Percentiles rank a stretch among this genome's conserved stretches.
Evolutionary conservation across 2,329 filamentous ascomycete species (phyloP).

Genomic region (Cladosporium sp.): DNA sequence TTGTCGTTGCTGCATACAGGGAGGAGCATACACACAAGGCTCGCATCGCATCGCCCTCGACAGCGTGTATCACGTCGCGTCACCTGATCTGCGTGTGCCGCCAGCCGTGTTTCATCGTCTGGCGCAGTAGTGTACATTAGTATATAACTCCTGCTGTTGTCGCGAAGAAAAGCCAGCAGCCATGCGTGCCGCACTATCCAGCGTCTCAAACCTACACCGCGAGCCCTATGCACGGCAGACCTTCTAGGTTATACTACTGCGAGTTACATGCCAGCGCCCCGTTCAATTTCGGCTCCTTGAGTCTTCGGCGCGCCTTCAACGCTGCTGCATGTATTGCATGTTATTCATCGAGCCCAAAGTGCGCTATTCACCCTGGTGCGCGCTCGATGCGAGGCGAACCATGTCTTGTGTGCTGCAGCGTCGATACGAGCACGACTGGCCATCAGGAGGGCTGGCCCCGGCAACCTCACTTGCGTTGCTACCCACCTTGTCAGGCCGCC

Average conservation of each 20-base stretch:
- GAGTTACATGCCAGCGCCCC: conserved; percentile 5
- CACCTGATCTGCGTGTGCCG: not conserved
- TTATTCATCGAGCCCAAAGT: not conserved
- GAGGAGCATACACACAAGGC: not conserved
- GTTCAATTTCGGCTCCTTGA: conserved; percentile 8
- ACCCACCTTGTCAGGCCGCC: not conserved
- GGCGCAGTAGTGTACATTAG: not conserved
- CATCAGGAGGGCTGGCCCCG: not conserved
- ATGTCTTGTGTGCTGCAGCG: not conserved
- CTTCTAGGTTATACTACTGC: not conserved
- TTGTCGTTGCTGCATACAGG: no score
- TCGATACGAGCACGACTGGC: not conserved
- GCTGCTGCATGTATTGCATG: not conserved
- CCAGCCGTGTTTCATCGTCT: not conserved
- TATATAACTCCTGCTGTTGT: not conserved
- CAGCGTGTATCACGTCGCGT: not conserved
- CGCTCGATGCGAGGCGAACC: not conserved
- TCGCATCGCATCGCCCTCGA: not conserved
- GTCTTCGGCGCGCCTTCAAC: not conserved
- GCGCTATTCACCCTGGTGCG: not conserved
- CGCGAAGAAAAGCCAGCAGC: not conserved
- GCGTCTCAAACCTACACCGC: conserved; percentile 2
- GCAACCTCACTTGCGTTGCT: not conserved
- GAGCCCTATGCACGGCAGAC: not conserved
- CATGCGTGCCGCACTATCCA: not conserved